These are phyloP conservation scores for Yamagishiella unicocca DNA, from an alignment of 139 green algal genomes.

Conservation along the genomic window DNA sequence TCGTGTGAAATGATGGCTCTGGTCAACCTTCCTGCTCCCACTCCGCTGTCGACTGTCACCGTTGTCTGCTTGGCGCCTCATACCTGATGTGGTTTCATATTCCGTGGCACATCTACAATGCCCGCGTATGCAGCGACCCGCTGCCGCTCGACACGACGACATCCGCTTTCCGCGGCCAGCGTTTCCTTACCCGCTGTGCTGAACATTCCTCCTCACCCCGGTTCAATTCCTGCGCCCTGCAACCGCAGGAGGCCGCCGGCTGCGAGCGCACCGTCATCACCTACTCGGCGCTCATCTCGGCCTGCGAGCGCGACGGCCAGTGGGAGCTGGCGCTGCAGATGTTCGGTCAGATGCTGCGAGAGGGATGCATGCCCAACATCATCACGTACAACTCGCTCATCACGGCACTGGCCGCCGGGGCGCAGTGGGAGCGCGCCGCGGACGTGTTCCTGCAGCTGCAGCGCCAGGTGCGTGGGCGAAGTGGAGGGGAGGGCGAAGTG, in stretches of 20 bases:
- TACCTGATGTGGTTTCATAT: too few relatives aligned
- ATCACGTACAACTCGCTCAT: slow-evolving; percentile 76
- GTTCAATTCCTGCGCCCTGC: background rate
- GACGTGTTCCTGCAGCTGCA: slow-evolving; percentile 82
- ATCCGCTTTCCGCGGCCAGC: too few relatives aligned
- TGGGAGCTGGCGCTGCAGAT: slow-evolving; percentile 86
- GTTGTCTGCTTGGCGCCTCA: background rate
- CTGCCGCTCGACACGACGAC: too few relatives aligned
- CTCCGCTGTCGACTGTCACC: background rate
- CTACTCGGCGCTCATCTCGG: slow-evolving; percentile 79
- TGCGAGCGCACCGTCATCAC: slow-evolving; percentile 81
- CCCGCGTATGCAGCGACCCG: too few relatives aligned
- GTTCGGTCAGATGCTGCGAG: slow-evolving; percentile 80
- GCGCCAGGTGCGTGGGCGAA: too few relatives aligned
- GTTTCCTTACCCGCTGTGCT: too few relatives aligned
- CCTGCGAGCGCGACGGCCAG: slow-evolving; percentile 76
- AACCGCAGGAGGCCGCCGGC: slow-evolving; percentile 37
- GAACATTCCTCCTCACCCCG: too few relatives aligned
- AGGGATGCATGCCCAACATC: slow-evolving; percentile 66
- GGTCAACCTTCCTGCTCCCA: background rate
- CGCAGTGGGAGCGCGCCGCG: slow-evolving; percentile 73
- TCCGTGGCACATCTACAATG: too few relatives aligned
- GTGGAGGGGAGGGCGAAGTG: too few relatives aligned
- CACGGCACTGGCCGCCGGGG: slow-evolving; percentile 64
- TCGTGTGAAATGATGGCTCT: background rate